Conservation (phyloP, 495 filamentous ascomycete species). For the Achaetomiella virescens region DNA sequence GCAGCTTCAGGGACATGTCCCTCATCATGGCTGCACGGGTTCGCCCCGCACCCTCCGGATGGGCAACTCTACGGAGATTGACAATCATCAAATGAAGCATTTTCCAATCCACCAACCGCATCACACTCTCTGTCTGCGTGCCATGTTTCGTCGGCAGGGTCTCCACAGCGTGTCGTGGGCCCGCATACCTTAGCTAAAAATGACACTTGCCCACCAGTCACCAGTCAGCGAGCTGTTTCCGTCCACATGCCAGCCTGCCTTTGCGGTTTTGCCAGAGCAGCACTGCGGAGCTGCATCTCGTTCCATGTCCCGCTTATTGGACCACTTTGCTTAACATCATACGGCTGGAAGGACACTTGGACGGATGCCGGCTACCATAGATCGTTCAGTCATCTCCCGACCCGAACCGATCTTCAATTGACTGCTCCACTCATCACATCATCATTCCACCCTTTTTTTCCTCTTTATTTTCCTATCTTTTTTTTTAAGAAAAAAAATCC, state of each 20-base stretch:
- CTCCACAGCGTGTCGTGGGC: background rate
- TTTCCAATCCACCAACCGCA: constrained; percentile 11
- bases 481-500: no score
- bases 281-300: constrained; percentile 4
- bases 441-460: background rate
- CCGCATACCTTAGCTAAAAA: background rate
- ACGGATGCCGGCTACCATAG: background rate
- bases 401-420: background rate
- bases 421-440: background rate
- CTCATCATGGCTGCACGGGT: background rate
- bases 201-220: background rate
- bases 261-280: constrained; percentile 2
- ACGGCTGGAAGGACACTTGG: background rate
- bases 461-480: background rate
- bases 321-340: constrained; percentile 3
- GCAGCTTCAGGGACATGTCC: background rate
- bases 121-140: background rate
- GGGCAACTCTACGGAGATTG: constrained; percentile 12
- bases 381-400: background rate
- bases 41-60: background rate
- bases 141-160: background rate
- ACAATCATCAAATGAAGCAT: constrained; percentile 11
- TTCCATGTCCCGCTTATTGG: background rate
- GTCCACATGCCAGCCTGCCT: background rate
- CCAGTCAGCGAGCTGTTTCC: background rate